Evolutionary conservation across 768 basidiomycete genomes (phyloP).

Genomic region (Pleurotus citrinopileatus): DNA sequence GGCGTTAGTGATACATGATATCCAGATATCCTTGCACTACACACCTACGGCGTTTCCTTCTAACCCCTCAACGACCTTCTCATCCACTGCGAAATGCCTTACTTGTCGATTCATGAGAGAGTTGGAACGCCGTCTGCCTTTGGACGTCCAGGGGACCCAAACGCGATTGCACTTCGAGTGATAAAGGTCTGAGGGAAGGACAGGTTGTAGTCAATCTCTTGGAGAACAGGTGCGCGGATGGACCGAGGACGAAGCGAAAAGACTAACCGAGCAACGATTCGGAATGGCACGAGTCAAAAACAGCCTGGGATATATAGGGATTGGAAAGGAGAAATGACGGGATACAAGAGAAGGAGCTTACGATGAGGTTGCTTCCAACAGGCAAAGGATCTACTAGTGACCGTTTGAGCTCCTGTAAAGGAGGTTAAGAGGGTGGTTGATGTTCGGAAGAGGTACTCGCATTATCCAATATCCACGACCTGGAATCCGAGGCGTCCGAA

Average conservation of each 20-base stretch:
- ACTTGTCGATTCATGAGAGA: conserved; percentile 29
- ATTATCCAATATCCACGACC: conserved; percentile 32
- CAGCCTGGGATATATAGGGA: conserved; percentile 16
- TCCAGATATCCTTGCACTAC: too few relatives aligned
- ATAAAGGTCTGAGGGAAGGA: conserved; percentile 30
- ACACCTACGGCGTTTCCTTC: too few relatives aligned
- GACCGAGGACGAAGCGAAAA: background rate
- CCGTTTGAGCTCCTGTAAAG: conserved; percentile 28
- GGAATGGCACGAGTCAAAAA: conserved; percentile 40
- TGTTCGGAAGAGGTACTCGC: conserved; percentile 18
- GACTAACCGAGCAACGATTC: conserved; percentile 35
- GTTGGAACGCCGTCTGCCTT: conserved; percentile 34
- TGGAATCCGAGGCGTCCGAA: conserved; percentile 24
- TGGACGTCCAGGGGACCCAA: conserved; percentile 45
- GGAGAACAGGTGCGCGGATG: background rate
- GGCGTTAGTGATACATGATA: background rate
- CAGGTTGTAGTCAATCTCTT: background rate
- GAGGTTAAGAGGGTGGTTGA: background rate
- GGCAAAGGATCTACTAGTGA: conserved; percentile 36
- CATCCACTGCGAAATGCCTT: conserved; percentile 13
- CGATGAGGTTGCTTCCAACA: conserved; percentile 32
- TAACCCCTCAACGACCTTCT: too few relatives aligned
- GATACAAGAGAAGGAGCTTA: conserved; percentile 21
- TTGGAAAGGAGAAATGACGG: conserved; percentile 6
- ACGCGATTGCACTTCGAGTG: conserved; percentile 43